These are phyloP conservation scores for Hypoxylon sp. DNA, from an alignment of 2,329 filamentous ascomycete species.

Conservation along the genomic window DNA sequence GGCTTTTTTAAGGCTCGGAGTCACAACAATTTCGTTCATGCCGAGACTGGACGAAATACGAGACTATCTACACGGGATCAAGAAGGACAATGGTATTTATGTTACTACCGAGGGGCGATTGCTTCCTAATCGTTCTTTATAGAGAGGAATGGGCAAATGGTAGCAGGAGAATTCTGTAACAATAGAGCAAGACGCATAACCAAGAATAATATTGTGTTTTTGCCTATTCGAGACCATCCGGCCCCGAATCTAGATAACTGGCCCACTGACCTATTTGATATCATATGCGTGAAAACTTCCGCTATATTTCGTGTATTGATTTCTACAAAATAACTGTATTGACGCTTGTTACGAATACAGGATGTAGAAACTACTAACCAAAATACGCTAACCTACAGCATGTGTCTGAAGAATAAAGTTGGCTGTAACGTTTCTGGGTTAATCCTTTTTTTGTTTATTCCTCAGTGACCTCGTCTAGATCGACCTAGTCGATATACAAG, in stretches of 20 bases:
- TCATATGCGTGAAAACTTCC: background rate
- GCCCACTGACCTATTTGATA: background rate
- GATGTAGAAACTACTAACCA: background rate
- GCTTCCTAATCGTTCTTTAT: constrained; percentile 13
- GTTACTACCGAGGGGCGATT: constrained; percentile 20
- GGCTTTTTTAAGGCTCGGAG: background rate
- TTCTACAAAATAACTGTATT: background rate
- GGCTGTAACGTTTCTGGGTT: constrained; percentile 11
- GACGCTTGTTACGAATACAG: background rate
- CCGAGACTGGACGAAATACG: background rate
- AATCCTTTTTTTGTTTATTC: constrained; percentile 36
- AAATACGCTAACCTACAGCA: constrained; percentile 1
- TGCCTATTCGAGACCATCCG: background rate
- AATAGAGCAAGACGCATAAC: constrained; percentile 30
- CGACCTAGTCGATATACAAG: constrained; percentile 31
- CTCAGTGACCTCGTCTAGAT: constrained; percentile 28
- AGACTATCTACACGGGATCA: constrained; percentile 6
- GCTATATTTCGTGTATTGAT: background rate
- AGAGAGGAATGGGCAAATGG: constrained; percentile 19
- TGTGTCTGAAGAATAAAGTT: background rate
- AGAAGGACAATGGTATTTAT: constrained; percentile 1
- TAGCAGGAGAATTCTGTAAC: constrained; percentile 31
- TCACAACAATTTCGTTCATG: background rate
- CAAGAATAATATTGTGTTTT: constrained; percentile 26
- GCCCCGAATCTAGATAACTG: background rate